Conservation (phyloP, 805 yeast genomes). For the Kodamaea laetipori region DNA sequence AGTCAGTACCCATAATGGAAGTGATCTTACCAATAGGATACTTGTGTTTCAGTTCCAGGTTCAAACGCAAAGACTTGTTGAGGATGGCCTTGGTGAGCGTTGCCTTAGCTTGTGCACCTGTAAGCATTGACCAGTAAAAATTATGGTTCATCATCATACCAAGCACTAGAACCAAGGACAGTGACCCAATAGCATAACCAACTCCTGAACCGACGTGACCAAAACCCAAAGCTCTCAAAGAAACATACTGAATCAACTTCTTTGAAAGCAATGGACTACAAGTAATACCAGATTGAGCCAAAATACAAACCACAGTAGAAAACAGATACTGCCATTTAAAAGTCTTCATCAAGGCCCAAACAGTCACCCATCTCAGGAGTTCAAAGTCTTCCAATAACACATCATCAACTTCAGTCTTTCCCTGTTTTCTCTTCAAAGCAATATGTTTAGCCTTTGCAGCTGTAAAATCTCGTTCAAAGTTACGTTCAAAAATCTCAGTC, state of each 20-base stretch:
- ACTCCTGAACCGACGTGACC: conserved; percentile 38
- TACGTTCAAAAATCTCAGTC: conserved; percentile 28
- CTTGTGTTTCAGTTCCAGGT: conserved; percentile 23
- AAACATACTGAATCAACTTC: conserved; percentile 40
- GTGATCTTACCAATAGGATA: conserved; percentile 28
- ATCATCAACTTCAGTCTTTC: conserved; percentile 15
- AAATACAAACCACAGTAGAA: conserved; percentile 22
- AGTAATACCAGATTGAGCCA: conserved; percentile 31
- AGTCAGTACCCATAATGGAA: conserved; percentile 31
- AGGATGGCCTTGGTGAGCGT: conserved; percentile 28
- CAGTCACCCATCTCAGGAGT: conserved; percentile 10
- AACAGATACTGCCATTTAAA: conserved; percentile 30
- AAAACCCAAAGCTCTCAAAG: conserved; percentile 20
- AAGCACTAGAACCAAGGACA: conserved; percentile 27
- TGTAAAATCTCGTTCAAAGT: conserved; percentile 16
- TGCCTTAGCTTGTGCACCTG: conserved; percentile 30
- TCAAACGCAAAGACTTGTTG: conserved; percentile 26
- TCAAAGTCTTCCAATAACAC: conserved; percentile 5
- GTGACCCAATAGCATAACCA: conserved; percentile 44
- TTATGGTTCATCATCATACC: conserved; percentile 28
- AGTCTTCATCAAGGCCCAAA: conserved; percentile 26
- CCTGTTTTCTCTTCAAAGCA: conserved; percentile 25
- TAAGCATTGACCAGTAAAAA: conserved; percentile 26
- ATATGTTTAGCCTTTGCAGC: conserved; percentile 22
- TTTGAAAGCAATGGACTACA: conserved; percentile 39